Base-by-base conservation (phyloP, 2,329 filamentous ascomycete genomes). In the Claviceps digitariae region DNA sequence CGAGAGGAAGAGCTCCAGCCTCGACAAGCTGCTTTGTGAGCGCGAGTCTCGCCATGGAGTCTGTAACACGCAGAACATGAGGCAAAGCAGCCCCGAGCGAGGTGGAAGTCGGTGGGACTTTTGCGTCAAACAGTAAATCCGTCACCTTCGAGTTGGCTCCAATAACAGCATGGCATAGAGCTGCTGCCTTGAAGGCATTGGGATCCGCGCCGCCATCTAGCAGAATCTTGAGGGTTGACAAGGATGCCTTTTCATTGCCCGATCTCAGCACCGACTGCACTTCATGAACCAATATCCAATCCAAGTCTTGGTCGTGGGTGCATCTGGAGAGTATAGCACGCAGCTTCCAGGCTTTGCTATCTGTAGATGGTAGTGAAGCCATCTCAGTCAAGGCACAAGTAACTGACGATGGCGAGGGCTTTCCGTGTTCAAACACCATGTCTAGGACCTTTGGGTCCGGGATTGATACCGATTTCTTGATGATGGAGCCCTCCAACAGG, bases 121-220 rank as follows among this genome's bases (percentile, higher is more conserved):
- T 36, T 34, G 64, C 62, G 4, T 64, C 62, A 48, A 82, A 70
- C 2, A 83, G 61, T 23, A 78, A 61, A 44, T 79, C 75, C 10
- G 73, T 70, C 8, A 81, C 62, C 4, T 67, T 67, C 0, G 66
- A 62, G 46, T 74, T 69, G 15, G 72, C 70, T 1, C 69, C 70
- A 20, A 70, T 70, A 2, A 82, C 71, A 4, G 77, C 76, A 52
- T 68, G 67, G 51, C 75, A 74, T 0, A 83, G 62, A 0, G 78
- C 72, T 1, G 73, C 71, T 0, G 72, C 77, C 27, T 78, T 73
- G 54, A 73, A 69, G 1, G 70, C 67, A 56, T 82, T 80, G n/a
- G 79, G 67, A 48, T 81, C 73, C 2, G 78, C 79, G 1, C 77
- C 76, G 1, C 72, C 68, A 1, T 70, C 67, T 1, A 83, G 60